Conservation (phyloP, 495 filamentous ascomycete genomes). For the Lichenothelia convexa region DNA sequence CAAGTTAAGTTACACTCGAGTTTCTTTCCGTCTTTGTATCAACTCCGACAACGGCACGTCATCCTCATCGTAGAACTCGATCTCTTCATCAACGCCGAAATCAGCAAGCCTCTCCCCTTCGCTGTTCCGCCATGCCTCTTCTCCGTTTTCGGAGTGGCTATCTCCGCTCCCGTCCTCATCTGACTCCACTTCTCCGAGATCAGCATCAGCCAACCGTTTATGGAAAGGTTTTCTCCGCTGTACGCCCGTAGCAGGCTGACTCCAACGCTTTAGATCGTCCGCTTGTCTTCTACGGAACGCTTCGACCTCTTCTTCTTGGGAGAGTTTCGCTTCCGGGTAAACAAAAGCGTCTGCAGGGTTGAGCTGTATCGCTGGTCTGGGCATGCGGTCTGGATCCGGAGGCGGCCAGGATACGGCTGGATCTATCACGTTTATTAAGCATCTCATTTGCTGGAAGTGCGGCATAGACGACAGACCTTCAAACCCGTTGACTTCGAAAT, state of each 20-base stretch:
- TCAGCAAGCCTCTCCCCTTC: constrained; percentile 73
- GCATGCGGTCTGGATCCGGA: constrained; percentile 68
- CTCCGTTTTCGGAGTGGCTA: constrained; percentile 17
- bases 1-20: too few species aligned
- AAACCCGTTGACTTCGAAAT: constrained; percentile 71
- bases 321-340: constrained; percentile 5
- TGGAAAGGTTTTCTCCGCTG: constrained; percentile 33
- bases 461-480: constrained; percentile 40
- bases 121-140: constrained; percentile 59
- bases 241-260: constrained; percentile 12
- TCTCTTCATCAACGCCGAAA: constrained; percentile 79
- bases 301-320: constrained; percentile 26
- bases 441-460: too few species aligned
- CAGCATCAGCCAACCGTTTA: constrained; percentile 17
- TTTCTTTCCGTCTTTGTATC: constrained; percentile 15
- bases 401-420: constrained; percentile 59
- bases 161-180: constrained; percentile 18
- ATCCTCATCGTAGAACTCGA: constrained; percentile 61
- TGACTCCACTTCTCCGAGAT: constrained; percentile 18
- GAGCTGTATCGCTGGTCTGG: constrained; percentile 24
- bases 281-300: constrained; percentile 39
- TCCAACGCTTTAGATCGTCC: constrained; percentile 31
- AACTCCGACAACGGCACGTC: constrained; percentile 62
- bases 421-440: constrained; percentile 23
- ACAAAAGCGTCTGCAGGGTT: constrained; percentile 14